Conservation (phyloP, 2,329 filamentous ascomycete species). For the Talaromyces sp. region DNA sequence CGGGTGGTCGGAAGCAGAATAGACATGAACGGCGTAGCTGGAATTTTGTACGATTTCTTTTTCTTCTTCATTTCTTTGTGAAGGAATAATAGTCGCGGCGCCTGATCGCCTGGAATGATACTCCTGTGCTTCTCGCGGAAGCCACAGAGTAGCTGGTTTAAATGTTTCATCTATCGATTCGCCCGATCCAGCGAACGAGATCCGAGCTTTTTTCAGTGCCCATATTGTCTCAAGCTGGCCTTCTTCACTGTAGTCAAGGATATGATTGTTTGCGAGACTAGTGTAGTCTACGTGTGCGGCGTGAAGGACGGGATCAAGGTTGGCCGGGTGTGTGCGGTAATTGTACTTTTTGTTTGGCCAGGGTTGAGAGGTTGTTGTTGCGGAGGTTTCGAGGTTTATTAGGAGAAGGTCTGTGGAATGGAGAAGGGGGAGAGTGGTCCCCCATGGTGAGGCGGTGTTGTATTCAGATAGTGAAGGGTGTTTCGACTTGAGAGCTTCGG, state of each 20-base stretch:
- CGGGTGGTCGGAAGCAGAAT: constrained; percentile 42
- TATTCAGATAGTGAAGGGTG: constrained; percentile 30
- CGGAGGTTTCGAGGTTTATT: constrained; percentile 46
- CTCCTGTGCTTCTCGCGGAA: constrained; percentile 17
- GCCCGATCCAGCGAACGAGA: constrained; percentile 38
- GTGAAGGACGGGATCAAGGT: constrained; percentile 33
- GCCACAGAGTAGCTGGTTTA: constrained; percentile 31
- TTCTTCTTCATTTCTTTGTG: neutral
- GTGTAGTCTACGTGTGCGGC: constrained; percentile 38
- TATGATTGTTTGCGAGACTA: constrained; percentile 45
- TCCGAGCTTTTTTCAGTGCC: constrained; percentile 26
- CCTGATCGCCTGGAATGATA: neutral
- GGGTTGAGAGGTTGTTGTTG: constrained; percentile 32
- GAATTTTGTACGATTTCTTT: neutral
- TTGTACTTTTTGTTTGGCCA: constrained; percentile 47
- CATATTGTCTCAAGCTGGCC: constrained; percentile 40
- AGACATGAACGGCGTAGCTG: constrained; percentile 33
- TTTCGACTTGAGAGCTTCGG: constrained; percentile 18
- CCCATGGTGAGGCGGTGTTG: constrained; percentile 36
- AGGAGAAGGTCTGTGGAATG: constrained; percentile 37
- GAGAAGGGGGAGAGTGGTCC: constrained; percentile 37
- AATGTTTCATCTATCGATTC: constrained; percentile 32
- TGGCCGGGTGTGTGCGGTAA: constrained; percentile 46
- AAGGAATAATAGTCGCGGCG: neutral
- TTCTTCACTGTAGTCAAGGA: constrained; percentile 38